These are phyloP conservation scores for Vachellia collinsii DNA, from an alignment of 306 rosid species.

Conservation along the genomic window DNA sequence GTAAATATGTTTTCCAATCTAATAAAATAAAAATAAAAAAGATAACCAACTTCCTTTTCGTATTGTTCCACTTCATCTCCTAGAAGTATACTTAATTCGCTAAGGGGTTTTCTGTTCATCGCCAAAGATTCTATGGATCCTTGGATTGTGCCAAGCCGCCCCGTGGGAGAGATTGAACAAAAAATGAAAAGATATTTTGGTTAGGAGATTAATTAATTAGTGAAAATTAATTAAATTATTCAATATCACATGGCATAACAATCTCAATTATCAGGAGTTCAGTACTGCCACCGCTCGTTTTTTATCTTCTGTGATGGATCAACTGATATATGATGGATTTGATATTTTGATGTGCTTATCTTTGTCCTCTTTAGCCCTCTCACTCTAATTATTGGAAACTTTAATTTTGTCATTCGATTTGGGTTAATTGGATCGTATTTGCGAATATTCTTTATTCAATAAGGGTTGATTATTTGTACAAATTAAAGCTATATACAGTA, in stretches of 20 bases:
- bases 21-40: not conserved
- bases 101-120: not conserved
- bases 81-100: not conserved
- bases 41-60: not conserved
- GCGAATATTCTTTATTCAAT: not conserved
- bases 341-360: conserved; percentile 20
- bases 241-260: not conserved
- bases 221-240: not conserved
- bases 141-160: not conserved
- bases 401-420: not conserved
- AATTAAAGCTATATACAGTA: too few relatives aligned
- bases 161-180: not conserved
- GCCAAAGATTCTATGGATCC: not conserved
- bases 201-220: not conserved
- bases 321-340: conserved; percentile 17
- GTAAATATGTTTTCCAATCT: not conserved
- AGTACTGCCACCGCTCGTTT: conserved; percentile 5
- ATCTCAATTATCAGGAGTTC: not conserved
- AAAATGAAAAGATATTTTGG: not conserved
- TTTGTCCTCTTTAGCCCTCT: conserved; percentile 11
- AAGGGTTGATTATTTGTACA: not conserved
- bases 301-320: conserved; percentile 13
- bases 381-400: conserved; percentile 2
- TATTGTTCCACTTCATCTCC: not conserved
- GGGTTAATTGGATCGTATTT: not conserved